Base-by-base conservation (phyloP, 768 basidiomycete species). In the Porpolomopsis calyptriformis region DNA sequence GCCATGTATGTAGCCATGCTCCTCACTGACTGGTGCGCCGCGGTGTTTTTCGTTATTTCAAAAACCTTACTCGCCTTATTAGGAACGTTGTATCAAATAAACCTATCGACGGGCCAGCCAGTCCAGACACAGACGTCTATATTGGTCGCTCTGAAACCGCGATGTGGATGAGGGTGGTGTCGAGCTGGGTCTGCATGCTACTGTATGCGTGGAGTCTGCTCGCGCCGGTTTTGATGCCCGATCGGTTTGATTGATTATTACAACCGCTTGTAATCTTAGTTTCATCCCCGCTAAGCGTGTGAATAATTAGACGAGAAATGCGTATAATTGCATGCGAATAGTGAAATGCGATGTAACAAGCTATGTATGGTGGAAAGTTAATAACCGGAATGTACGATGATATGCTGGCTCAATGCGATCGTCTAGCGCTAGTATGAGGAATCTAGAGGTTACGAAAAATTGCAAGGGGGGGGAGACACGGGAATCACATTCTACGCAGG, bases 161-260 rank as follows among this genome's bases (percentile, higher is more conserved):
- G 2, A 98, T 99, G 94, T 99, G 96, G 96, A 97, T 97, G 89
- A 73, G 96, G 3, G 77, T 98, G 25, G 86, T 98, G 38, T 92
- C 89, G 24, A 87, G 87, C 52, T 99, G 94, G 94, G 74, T 94
- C 20, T 97, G 90, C 62, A 82, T 90, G 65, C 46, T 82, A 34
- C 63, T 91, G 49, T 94, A 89, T 57, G 77, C 76, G 24, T 92
- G 89, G 90, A 91, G 85, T 54, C 65, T 94, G 25, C 55, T 94
- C 42, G 93, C 89, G 6, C 93, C 93, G 0, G 82, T 88, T 33
- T 42, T 94, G n/a, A 67, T 93, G 72, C 92, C 93, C 14, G 93
- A 94, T 55, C 71, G 91, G 80, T 90, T 31, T 31, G 29, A 14
- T 31, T 31, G 29, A 31, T 7, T 31, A 31, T 14, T 7, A 7